A percentile compares a stretch with the other conserved stretches of the same genome.
These are phyloP conservation scores for Haematococcus lacustris DNA, from an alignment of 139 green algal genomes.

Conservation along the genomic window DNA sequence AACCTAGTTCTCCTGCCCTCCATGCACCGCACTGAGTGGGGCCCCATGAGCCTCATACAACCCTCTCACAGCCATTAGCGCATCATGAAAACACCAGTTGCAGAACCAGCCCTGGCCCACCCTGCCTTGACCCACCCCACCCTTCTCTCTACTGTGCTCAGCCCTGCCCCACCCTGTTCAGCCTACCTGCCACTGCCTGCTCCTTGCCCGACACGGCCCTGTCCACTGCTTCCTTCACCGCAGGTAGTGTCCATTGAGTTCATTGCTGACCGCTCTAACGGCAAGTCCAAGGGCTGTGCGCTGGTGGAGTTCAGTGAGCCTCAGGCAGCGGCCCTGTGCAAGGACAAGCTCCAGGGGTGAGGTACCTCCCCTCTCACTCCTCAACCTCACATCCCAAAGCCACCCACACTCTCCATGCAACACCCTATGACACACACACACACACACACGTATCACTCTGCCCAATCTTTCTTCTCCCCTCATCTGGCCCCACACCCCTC, in stretches of 20 bases:
- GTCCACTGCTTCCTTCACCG: too few relatives aligned
- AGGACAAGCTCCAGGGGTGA: constrained; percentile 54
- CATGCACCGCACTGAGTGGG: too few relatives aligned
- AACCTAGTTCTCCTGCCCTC: too few relatives aligned
- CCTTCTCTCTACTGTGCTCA: too few relatives aligned
- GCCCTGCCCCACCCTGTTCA: too few relatives aligned
- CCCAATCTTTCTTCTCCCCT: background rate
- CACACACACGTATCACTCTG: background rate
- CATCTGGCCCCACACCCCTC: background rate
- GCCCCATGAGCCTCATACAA: too few relatives aligned
- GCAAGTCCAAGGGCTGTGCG: constrained; percentile 75
- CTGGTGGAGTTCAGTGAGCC: constrained; percentile 62
- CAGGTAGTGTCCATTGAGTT: constrained; percentile 56
- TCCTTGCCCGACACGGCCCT: too few relatives aligned
- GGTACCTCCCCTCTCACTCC: background rate
- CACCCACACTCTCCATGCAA: background rate
- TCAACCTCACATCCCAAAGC: background rate
- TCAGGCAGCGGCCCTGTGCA: constrained; percentile 46
- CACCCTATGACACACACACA: background rate
- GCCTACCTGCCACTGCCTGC: too few relatives aligned
- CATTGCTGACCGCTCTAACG: constrained; percentile 76
- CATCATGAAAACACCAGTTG: too few relatives aligned
- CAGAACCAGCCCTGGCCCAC: too few relatives aligned
- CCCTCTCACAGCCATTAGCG: too few relatives aligned
- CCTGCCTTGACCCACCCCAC: too few relatives aligned